phyloP scores from a whole-genome alignment of 176 grass and related monocot genomes.

The Canna indica region DNA sequence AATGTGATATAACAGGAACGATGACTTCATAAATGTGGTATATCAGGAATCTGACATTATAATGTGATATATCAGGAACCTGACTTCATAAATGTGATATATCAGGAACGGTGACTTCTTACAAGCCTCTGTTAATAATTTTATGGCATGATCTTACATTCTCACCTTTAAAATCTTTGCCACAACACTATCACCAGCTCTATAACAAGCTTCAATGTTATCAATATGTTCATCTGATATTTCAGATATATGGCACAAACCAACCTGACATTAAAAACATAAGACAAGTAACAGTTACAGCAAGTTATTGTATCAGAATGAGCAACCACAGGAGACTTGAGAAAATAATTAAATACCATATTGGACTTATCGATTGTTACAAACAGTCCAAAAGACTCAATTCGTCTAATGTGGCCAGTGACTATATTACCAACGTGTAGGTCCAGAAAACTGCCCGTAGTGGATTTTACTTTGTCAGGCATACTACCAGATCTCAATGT shows the following conservation, averaged over 20 bases:
- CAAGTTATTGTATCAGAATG: not conserved
- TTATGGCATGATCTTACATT: slow-evolving; percentile 28
- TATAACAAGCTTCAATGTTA: slow-evolving; percentile 56
- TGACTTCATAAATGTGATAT: not conserved
- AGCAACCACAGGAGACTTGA: slow-evolving; percentile 6
- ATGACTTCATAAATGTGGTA: too few relatives aligned
- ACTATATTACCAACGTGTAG: slow-evolving; percentile 59
- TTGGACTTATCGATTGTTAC: slow-evolving; percentile 52
- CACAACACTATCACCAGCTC: slow-evolving; percentile 63
- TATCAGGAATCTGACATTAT: too few relatives aligned
- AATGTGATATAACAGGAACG: too few relatives aligned
- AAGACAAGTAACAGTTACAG: slow-evolving; percentile 4
- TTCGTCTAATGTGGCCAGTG: slow-evolving; percentile 66
- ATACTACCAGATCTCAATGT: slow-evolving; percentile 47
- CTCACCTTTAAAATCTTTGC: slow-evolving; percentile 82
- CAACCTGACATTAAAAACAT: slow-evolving; percentile 55
- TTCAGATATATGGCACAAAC: slow-evolving; percentile 89
- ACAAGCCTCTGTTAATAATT: not conserved
- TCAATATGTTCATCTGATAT: slow-evolving; percentile 68
- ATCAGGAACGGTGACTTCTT: not conserved
- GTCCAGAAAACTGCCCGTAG: slow-evolving; percentile 37
- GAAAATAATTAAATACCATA: slow-evolving; percentile 37
- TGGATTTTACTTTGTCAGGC: slow-evolving; percentile 29
- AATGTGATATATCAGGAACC: too few relatives aligned
- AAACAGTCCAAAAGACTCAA: slow-evolving; percentile 82